phyloP scores from a whole-genome alignment of 2,329 filamentous ascomycete species.

The Cryphonectria parasitica region DNA sequence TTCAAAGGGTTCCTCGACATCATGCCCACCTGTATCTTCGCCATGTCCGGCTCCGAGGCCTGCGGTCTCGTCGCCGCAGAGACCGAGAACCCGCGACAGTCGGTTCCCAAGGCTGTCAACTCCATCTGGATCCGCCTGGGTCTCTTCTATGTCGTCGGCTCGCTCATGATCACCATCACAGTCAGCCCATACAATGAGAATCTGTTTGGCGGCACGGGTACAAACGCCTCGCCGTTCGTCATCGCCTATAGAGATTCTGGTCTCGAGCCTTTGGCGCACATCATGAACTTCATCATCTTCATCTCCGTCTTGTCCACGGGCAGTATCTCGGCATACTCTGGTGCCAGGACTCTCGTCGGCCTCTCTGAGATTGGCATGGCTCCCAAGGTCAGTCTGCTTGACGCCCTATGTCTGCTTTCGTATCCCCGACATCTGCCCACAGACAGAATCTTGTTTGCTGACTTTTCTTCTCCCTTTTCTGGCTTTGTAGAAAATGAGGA shows the following conservation, averaged over 20 bases:
- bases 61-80: constrained; percentile 49
- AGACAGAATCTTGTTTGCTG: background rate
- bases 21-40: constrained; percentile 52
- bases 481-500: constrained; percentile 34
- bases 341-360: constrained; percentile 48
- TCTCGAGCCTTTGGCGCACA: constrained; percentile 45
- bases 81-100: constrained; percentile 46
- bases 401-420: background rate
- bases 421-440: background rate
- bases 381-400: constrained; percentile 34
- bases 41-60: constrained; percentile 54
- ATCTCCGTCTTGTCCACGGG: constrained; percentile 51
- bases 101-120: constrained; percentile 48
- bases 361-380: constrained; percentile 49
- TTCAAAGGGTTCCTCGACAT: constrained; percentile 58
- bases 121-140: constrained; percentile 50
- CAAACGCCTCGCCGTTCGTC: constrained; percentile 51
- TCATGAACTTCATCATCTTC: constrained; percentile 54
- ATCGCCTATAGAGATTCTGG: constrained; percentile 48
- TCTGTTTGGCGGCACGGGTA: constrained; percentile 46
- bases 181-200: constrained; percentile 45
- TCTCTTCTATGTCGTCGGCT: constrained; percentile 50
- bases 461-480: background rate
- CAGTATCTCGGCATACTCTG: constrained; percentile 47
- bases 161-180: constrained; percentile 49